These are phyloP conservation scores for Lanmaoa pseudosensibilis DNA, from an alignment of 768 basidiomycete genomes.

Conservation along the genomic window DNA sequence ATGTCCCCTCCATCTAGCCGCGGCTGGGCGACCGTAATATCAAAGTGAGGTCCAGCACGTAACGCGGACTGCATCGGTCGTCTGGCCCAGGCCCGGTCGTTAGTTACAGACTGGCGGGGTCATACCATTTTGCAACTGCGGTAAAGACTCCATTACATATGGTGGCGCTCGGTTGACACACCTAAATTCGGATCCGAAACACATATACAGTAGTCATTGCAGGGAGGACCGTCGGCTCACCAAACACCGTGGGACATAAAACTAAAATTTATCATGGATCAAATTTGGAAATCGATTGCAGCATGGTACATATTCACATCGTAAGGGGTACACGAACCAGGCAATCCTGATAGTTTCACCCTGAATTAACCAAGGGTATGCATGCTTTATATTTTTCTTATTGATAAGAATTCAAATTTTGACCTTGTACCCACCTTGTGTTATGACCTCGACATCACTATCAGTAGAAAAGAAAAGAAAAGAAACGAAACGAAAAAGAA, in stretches of 20 bases:
- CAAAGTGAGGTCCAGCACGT: too few relatives aligned
- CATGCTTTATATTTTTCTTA: neutral
- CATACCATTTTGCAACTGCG: too few relatives aligned
- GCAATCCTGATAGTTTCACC: neutral
- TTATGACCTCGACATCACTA: neutral
- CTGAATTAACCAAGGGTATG: neutral
- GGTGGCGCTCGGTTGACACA: too few relatives aligned
- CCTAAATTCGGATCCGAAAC: neutral
- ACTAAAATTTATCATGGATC: neutral
- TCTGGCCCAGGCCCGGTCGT: too few relatives aligned
- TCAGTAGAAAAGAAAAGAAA: neutral
- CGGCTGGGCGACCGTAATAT: too few relatives aligned
- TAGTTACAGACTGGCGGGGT: too few relatives aligned
- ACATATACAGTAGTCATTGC: neutral
- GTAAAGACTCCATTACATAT: too few relatives aligned
- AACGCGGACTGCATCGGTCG: too few relatives aligned
- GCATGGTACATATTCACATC: conserved; percentile 1
- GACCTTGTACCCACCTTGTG: neutral
- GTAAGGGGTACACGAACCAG: neutral
- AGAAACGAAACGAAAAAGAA: conserved; percentile 5
- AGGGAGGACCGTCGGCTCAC: neutral
- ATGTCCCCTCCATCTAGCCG: too few relatives aligned
- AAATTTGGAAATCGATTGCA: neutral
- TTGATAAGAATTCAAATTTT: neutral
- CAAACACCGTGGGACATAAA: neutral